Evolutionary conservation across 2,329 filamentous ascomycete species (phyloP).

Genomic region (Fusarium fujikuroi): DNA sequence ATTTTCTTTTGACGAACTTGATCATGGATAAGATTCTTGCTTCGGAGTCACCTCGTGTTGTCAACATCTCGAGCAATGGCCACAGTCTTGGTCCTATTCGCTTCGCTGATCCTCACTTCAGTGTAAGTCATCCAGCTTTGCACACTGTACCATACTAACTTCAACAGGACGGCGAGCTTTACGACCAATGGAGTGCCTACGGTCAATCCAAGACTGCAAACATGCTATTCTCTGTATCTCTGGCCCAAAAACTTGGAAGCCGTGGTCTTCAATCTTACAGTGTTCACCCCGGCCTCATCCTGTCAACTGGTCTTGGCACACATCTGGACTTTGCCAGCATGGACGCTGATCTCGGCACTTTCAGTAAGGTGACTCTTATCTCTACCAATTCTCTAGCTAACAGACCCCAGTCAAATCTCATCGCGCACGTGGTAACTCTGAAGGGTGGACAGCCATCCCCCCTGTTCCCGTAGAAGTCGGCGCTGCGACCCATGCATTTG

Average conservation of each 20-base stretch:
- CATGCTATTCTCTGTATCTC: constrained; percentile 47
- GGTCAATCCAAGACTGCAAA: constrained; percentile 54
- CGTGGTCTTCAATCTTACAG: constrained; percentile 49
- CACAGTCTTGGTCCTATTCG: constrained; percentile 47
- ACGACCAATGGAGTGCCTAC: constrained; percentile 50
- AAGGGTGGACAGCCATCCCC: constrained; percentile 35
- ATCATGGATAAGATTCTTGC: constrained; percentile 56
- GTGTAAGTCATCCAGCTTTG: constrained; percentile 34
- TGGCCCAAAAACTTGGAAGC: constrained; percentile 48
- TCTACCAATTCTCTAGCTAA: neutral
- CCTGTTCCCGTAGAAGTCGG: constrained; percentile 45
- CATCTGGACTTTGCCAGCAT: constrained; percentile 37
- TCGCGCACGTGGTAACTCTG: constrained; percentile 34
- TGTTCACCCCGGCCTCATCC: constrained; percentile 49
- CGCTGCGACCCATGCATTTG: constrained; percentile 50
- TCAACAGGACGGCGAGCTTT: constrained; percentile 46
- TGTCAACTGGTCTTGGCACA: constrained; percentile 30
- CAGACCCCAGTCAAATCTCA: constrained; percentile 25
- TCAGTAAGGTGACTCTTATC: constrained; percentile 8
- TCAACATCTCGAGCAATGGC: constrained; percentile 54
- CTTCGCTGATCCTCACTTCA: constrained; percentile 49
- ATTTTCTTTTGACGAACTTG: constrained; percentile 59
- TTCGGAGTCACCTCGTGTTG: constrained; percentile 49
- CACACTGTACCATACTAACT: neutral
- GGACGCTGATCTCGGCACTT: constrained; percentile 24